Evolutionary conservation across 352 stramenopile species (phyloP).

Genomic region (Pythium sukuiense): DNA sequence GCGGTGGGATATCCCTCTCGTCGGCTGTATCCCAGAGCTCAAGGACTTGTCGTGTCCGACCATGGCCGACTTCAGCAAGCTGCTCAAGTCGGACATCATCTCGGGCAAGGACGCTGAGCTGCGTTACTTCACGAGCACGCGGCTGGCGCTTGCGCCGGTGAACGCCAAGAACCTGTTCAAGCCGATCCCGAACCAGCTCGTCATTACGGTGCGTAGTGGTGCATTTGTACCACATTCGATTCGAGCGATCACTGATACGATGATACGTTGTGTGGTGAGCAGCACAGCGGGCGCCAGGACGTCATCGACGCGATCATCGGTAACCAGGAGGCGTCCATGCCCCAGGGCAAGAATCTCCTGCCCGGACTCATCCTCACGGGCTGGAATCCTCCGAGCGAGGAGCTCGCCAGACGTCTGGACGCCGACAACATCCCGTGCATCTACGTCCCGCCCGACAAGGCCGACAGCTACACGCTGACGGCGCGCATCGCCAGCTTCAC

Average conservation of each 20-base stretch:
- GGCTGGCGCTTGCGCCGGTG: conserved; percentile 78
- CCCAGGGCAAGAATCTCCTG: conserved; percentile 64
- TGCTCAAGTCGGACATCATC: conserved; percentile 81
- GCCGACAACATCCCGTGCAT: conserved; percentile 86
- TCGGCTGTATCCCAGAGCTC: conserved; percentile 87
- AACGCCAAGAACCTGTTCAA: conserved; percentile 82
- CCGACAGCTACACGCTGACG: conserved; percentile 87
- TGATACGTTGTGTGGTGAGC: conserved; percentile 5
- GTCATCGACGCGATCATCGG: conserved; percentile 86
- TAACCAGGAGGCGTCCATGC: conserved; percentile 75
- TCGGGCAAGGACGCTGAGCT: conserved; percentile 72
- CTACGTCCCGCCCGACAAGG: conserved; percentile 80
- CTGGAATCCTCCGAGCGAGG: conserved; percentile 72
- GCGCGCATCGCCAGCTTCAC: conserved; percentile 79
- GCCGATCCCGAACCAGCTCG: conserved; percentile 80
- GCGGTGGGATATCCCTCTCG: conserved; percentile 85
- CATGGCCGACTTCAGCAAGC: conserved; percentile 86
- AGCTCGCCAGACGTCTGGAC: conserved; percentile 68
- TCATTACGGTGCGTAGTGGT: conserved; percentile 65
- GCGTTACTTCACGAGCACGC: conserved; percentile 83
- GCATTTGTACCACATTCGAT: neutral
- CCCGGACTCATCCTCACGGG: conserved; percentile 83
- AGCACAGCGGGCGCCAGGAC: conserved; percentile 81
- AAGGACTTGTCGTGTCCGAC: conserved; percentile 82
- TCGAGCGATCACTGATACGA: neutral